Conservation (phyloP, 1,139 yeast genomes). For the Ogataea hybrid region DNA sequence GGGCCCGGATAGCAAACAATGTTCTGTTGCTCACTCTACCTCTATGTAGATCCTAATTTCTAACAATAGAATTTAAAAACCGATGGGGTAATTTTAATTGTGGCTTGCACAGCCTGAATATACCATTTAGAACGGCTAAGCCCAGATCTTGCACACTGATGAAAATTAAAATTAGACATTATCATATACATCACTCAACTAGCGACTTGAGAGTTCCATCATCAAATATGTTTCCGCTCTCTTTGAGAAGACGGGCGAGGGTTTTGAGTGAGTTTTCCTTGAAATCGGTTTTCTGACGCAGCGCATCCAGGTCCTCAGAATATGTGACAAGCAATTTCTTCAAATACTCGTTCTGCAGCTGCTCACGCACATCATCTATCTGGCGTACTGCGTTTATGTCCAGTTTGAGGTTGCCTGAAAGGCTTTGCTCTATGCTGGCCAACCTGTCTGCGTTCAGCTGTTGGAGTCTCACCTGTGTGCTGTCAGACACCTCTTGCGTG, state of each 20-base stretch:
- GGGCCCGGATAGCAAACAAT: background rate
- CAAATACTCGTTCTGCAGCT: slow-evolving; percentile 52
- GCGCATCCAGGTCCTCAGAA: slow-evolving; percentile 60
- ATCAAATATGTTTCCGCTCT: slow-evolving; percentile 66
- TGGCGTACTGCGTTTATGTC: slow-evolving; percentile 14
- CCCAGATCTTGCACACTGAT: background rate
- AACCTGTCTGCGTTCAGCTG: background rate
- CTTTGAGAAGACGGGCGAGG: slow-evolving; percentile 63
- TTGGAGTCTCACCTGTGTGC: slow-evolving; percentile 2
- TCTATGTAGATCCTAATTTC: background rate
- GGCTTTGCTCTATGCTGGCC: background rate
- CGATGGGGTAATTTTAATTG: background rate
- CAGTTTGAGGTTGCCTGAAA: slow-evolving; percentile 1
- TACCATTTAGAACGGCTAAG: background rate
- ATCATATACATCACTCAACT: slow-evolving; percentile 17
- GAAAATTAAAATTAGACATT: background rate
- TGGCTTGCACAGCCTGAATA: background rate
- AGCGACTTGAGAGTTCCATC: slow-evolving; percentile 52
- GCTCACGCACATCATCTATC: slow-evolving; percentile 37
- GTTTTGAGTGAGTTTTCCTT: slow-evolving; percentile 51
- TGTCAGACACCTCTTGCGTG: slow-evolving; percentile 5
- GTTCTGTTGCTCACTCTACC: background rate
- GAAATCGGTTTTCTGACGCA: slow-evolving; percentile 67
- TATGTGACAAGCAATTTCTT: slow-evolving; percentile 56
- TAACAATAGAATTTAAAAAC: slow-evolving; percentile 1